These are phyloP conservation scores for Candida gigantensis DNA, from an alignment of 1,139 yeast species.

Conservation along the genomic window DNA sequence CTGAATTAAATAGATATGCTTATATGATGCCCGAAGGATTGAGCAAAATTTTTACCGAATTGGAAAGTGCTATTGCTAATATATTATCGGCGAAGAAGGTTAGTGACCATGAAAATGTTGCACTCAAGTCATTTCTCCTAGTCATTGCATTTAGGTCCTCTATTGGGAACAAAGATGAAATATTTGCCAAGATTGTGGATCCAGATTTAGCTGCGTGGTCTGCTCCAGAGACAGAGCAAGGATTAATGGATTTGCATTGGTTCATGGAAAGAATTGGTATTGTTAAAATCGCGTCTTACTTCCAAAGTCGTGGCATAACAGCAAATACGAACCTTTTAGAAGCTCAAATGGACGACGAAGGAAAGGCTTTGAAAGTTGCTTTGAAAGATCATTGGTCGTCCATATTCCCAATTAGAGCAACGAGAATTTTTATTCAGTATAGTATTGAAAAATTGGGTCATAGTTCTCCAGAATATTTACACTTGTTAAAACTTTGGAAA, in stretches of 20 bases:
- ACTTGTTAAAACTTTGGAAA: constrained; percentile 79
- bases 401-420: constrained; percentile 92
- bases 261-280: constrained; percentile 97
- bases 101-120: constrained; percentile 88
- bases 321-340: constrained; percentile 73
- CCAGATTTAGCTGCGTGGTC: constrained; percentile 94
- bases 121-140: constrained; percentile 85
- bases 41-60: constrained; percentile 74
- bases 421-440: constrained; percentile 91
- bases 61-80: constrained; percentile 77
- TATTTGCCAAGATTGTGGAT: constrained; percentile 86
- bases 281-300: constrained; percentile 88
- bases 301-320: constrained; percentile 77
- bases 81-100: constrained; percentile 71
- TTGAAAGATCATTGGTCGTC: constrained; percentile 92
- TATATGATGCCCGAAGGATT: constrained; percentile 91
- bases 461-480: constrained; percentile 71
- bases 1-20: constrained; percentile 90
- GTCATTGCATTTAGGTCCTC: constrained; percentile 90
- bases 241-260: constrained; percentile 88
- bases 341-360: constrained; percentile 90
- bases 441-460: constrained; percentile 88
- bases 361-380: constrained; percentile 69
- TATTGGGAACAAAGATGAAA: constrained; percentile 64
- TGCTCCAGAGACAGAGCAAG: constrained; percentile 86